phyloP scores from a whole-genome alignment of 257 asterid species.

The Salvia rosmarinus region DNA sequence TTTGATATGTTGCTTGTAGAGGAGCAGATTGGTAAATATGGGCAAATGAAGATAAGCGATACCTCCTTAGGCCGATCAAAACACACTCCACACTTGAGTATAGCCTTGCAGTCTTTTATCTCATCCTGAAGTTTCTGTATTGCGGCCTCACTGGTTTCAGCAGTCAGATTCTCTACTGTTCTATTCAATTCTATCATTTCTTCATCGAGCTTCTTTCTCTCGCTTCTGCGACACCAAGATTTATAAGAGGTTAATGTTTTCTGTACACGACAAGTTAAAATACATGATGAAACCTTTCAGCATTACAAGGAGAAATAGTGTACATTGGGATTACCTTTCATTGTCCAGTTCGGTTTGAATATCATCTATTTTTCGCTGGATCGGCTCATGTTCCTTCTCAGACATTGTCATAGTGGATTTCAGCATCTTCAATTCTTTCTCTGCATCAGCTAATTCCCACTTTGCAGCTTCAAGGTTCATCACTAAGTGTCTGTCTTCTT shows the following conservation, averaged over 20 bases:
- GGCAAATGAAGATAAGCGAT: conserved; percentile 21
- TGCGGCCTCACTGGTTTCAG: conserved; percentile 85
- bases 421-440: conserved; percentile 90
- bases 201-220: conserved; percentile 81
- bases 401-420: conserved; percentile 66
- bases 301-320: neutral
- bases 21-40: neutral
- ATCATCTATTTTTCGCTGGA: conserved; percentile 73
- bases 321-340: conserved; percentile 62
- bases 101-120: conserved; percentile 87
- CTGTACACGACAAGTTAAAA: neutral
- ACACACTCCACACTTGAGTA: conserved; percentile 96
- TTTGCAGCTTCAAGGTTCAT: conserved; percentile 65
- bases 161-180: conserved; percentile 61
- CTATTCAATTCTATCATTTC: conserved; percentile 66
- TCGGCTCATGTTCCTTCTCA: conserved; percentile 93
- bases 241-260: conserved; percentile 9
- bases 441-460: conserved; percentile 90
- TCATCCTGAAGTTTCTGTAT: conserved; percentile 84
- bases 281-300: conserved; percentile 20
- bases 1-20: conserved; percentile 7
- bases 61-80: conserved; percentile 98
- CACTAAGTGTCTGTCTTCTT: conserved; percentile 72
- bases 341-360: conserved; percentile 61
- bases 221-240: conserved; percentile 52